Evolutionary conservation across 2,329 filamentous ascomycete species (phyloP).

Genomic region (Zymoseptoria pseudotritici): DNA sequence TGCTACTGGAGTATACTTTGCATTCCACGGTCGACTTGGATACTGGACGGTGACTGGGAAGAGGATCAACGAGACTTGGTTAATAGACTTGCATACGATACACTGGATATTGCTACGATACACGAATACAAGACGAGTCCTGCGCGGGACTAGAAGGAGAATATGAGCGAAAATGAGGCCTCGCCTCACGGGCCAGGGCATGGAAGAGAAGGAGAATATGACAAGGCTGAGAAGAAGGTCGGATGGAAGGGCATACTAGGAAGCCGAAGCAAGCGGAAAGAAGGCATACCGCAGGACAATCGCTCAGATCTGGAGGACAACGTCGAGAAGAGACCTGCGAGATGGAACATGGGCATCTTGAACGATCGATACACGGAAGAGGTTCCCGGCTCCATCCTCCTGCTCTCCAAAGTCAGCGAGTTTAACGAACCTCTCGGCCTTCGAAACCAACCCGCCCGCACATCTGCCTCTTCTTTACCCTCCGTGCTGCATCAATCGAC

Average conservation of each 20-base stretch:
- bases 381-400: constrained; percentile 63
- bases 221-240: background rate
- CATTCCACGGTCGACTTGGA: background rate
- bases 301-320: constrained; percentile 3
- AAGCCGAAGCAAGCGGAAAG: background rate
- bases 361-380: constrained; percentile 76
- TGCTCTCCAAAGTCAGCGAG: constrained; percentile 49
- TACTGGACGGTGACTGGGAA: background rate
- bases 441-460: constrained; percentile 54
- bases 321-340: constrained; percentile 22
- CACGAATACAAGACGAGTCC: background rate
- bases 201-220: background rate
- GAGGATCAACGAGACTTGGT: too few relatives aligned
- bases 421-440: constrained; percentile 57
- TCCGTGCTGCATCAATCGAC: constrained; percentile 20
- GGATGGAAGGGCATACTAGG: background rate
- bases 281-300: background rate
- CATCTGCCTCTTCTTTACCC: constrained; percentile 49
- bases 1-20: background rate
- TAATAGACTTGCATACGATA: background rate
- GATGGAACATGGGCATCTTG: constrained; percentile 67
- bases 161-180: background rate
- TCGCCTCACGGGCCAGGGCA: background rate
- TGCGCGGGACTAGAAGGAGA: background rate
- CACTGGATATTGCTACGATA: background rate